phyloP scores from a whole-genome alignment of 495 filamentous ascomycete genomes.

The Talaromyces adpressus region DNA sequence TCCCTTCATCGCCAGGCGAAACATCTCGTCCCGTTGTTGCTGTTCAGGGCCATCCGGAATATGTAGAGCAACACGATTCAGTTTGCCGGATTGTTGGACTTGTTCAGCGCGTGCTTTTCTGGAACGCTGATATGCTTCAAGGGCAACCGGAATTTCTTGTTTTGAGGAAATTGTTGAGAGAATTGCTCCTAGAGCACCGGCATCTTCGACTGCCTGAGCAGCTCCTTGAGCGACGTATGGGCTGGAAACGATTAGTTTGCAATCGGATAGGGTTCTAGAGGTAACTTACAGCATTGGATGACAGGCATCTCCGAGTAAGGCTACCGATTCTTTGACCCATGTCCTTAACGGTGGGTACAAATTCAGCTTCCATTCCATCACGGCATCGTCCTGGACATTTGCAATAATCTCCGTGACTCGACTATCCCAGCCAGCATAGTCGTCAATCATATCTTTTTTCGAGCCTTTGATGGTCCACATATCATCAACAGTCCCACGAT shows the following conservation, averaged over 20 bases:
- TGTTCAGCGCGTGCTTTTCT: conserved; percentile 42
- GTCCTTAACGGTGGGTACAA: conserved; percentile 46
- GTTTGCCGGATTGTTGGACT: conserved; percentile 44
- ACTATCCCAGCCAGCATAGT: conserved; percentile 32
- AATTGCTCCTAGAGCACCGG: conserved; percentile 43
- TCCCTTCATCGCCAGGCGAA: conserved; percentile 26
- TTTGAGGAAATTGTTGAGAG: conserved; percentile 31
- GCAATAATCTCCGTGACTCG: conserved; percentile 29
- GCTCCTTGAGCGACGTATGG: conserved; percentile 46
- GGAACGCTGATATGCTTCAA: conserved; percentile 41
- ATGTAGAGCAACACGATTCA: conserved; percentile 45
- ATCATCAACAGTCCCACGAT: conserved; percentile 28
- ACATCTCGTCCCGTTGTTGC: conserved; percentile 39
- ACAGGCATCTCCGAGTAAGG: conserved; percentile 60
- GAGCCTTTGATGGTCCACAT: conserved; percentile 38
- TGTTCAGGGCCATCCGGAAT: conserved; percentile 48
- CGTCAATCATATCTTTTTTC: conserved; percentile 34
- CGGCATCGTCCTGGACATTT: conserved; percentile 38
- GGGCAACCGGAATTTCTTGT: conserved; percentile 31
- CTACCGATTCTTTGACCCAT: conserved; percentile 52
- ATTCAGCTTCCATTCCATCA: conserved; percentile 61
- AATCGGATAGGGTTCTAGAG: background rate
- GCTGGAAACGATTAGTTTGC: conserved; percentile 12
- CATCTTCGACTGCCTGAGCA: conserved; percentile 48
- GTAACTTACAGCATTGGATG: conserved; percentile 53